Base-by-base conservation (phyloP, 1,284 basidiomycete genomes). In the Heterobasidion occidentale region DNA sequence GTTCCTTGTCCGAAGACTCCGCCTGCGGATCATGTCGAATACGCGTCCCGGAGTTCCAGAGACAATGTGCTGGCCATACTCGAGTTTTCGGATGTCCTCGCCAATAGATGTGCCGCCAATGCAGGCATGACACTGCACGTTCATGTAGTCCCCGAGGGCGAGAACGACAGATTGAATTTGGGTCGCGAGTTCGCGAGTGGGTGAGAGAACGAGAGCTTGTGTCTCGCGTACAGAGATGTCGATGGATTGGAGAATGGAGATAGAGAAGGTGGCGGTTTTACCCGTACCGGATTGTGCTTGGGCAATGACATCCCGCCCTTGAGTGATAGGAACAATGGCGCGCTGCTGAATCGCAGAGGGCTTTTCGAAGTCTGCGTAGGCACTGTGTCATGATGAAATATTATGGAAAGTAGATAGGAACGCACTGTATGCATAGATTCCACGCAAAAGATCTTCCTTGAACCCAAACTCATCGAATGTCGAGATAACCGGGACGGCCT, bases 271-370 rank as follows among this genome's bases (percentile, higher is more conserved):
- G 7, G 97, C 97, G 3, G 97, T 99, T 89, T 99, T 99, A 81
- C 97, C 97, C 33, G 97, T 99, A 68, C 97, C 97, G 33, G 96
- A 98, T 74, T 99, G 97, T 17, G 97, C 97, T 77, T 99, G 96
- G 12, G 94, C 94, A 71, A 97, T 98, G 60, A 98, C 95, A 78
- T 98, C 95, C 62, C 94, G 86, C 19, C 93, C 93, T 73, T 94
- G 90, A 53, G 86, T 94, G 67, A 99, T 96, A 56, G 96, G 96
- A 51, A 95, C 76, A 70, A 99, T 98, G 35, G 96, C 96, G 63
- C 96, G 88, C 74, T 98, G 95, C 75, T 99, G 96, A 69, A 99
- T 99, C 53, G 96, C 96, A 59, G 96, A 98, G 27, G 97, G 94
- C 71, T 96, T 97, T 80, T 99, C 97, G 67, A 99, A 99, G 75